A percentile compares a stretch with the other conserved stretches of the same genome.
phyloP scores from a whole-genome alignment of 257 asterid species.

The Solanum bulbocastanum region DNA sequence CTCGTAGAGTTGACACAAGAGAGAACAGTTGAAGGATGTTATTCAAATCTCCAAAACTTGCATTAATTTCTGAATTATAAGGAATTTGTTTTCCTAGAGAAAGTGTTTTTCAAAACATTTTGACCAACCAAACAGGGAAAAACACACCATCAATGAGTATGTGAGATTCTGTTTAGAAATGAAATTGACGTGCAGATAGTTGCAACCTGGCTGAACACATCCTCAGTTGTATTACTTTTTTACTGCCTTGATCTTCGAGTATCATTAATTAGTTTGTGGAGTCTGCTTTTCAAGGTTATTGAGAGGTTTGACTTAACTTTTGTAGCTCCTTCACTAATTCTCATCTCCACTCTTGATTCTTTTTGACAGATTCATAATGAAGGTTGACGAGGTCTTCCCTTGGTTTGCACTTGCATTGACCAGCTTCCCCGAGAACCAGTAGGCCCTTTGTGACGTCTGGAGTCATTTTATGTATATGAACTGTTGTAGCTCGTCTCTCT shows the following conservation, averaged over 20 bases:
- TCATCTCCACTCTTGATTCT: not conserved
- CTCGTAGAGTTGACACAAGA: not conserved
- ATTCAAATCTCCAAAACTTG: not conserved
- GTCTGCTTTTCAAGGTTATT: not conserved
- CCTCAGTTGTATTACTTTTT: not conserved
- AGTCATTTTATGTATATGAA: conserved; percentile 15
- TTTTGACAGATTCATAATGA: not conserved
- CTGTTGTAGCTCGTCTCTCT: not conserved
- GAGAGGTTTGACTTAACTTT: not conserved
- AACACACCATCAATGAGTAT: not conserved
- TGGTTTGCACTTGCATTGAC: not conserved
- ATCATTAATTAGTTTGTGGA: not conserved
- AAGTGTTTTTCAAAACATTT: not conserved
- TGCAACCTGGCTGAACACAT: not conserved
- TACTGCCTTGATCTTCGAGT: not conserved
- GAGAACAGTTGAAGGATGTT: not conserved
- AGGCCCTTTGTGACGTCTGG: conserved; percentile 4
- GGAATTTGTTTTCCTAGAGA: not conserved
- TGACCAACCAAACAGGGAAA: not conserved
- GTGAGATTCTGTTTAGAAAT: not conserved
- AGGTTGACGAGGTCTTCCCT: not conserved
- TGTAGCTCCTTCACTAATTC: not conserved
- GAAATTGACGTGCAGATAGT: not conserved
- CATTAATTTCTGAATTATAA: not conserved
- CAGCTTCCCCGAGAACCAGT: conserved; percentile 2